Evolutionary conservation across 306 rosid species (phyloP), one percentile per base, ranked within the genome.

Genomic region (Dryas drummondii): DNA sequence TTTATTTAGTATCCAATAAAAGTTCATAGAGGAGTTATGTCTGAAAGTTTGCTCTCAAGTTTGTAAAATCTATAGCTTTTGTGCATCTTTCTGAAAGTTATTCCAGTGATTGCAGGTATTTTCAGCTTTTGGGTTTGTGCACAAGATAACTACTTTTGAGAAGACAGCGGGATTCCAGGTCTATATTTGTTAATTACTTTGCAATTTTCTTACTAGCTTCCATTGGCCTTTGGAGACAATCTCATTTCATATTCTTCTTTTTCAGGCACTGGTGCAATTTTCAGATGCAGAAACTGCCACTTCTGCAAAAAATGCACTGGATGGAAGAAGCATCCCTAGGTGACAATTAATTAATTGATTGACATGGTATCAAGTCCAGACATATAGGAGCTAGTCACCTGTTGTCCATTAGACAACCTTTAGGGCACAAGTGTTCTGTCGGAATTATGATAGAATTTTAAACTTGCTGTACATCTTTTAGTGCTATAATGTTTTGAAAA

Each of bases 81-180:
- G 6, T 68, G 62, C 78, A 71, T 81, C 37, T 8, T 74, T 79
- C 86, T 88, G 62, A 89, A 74, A 56, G 81, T 78, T 73, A 19
- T 10, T 80, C 81, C 60, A 72, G 76, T 67, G 72, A 42, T 32
- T 89, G 97, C 91, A 96, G 99, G 99, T 96, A 8, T 96, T 92
- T 90, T 96, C 99, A 66, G 99, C 99, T 82, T 96, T 96, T 83
- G 99, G 99, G 8, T 92, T 90, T 89, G 99, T 96, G 86, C 99
- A 96, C 74, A 96, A 96, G 90, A 96, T 96, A 83, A 96, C 99
- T 40, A 96, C 99, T 50, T 96, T 96, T 49, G 99, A 96, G 86
- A 96, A 96, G 86, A 96, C 99, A 32, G 99, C 99, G 3, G 99
- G 99, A 83, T 96, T 96, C 72, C 99, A 96, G 99, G 99, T 96